Evolutionary conservation across 169 alveolate genomes (phyloP).

Genomic region (Babesia microti): DNA sequence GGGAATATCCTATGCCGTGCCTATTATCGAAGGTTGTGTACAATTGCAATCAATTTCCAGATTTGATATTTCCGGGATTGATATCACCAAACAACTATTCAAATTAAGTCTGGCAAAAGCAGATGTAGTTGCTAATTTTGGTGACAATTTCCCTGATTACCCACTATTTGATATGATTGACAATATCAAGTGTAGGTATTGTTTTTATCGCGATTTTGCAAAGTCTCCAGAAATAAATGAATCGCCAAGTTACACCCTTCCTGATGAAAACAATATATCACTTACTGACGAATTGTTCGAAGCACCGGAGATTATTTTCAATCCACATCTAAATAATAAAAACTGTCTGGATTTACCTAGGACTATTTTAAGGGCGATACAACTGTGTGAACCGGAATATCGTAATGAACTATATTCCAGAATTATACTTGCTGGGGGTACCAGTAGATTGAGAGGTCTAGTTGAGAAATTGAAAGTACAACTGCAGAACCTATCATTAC

Average conservation of each 20-base stretch:
- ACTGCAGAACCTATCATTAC: conserved; percentile 15
- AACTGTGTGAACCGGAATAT: conserved; percentile 40
- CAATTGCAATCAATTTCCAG: conserved; percentile 74
- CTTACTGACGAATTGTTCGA: conserved; percentile 16
- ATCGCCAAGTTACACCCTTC: conserved; percentile 21
- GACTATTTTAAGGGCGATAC: conserved; percentile 19
- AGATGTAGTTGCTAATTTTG: conserved; percentile 20
- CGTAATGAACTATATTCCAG: conserved; percentile 27
- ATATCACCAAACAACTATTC: conserved; percentile 53
- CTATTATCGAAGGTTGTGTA: conserved; percentile 79
- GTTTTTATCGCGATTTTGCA: conserved; percentile 21
- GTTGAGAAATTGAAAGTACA: conserved; percentile 19
- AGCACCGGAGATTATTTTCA: conserved; percentile 37
- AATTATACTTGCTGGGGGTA: conserved; percentile 41
- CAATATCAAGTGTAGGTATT: conserved; percentile 32
- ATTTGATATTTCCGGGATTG: conserved; percentile 83
- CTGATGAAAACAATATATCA: conserved; percentile 23
- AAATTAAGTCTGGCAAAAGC: conserved; percentile 3
- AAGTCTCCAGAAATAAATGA: conserved; percentile 17
- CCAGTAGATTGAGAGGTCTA: conserved; percentile 23
- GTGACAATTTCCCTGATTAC: no score
- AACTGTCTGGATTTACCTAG: conserved; percentile 21
- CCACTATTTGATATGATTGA: no score
- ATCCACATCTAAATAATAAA: conserved; percentile 26
- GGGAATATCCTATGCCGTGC: conserved; percentile 85